A percentile compares a stretch with the other conserved stretches of the same genome.
Evolutionary conservation across 2,329 filamentous ascomycete genomes (phyloP).

Genomic region (Fusarium begoniae): DNA sequence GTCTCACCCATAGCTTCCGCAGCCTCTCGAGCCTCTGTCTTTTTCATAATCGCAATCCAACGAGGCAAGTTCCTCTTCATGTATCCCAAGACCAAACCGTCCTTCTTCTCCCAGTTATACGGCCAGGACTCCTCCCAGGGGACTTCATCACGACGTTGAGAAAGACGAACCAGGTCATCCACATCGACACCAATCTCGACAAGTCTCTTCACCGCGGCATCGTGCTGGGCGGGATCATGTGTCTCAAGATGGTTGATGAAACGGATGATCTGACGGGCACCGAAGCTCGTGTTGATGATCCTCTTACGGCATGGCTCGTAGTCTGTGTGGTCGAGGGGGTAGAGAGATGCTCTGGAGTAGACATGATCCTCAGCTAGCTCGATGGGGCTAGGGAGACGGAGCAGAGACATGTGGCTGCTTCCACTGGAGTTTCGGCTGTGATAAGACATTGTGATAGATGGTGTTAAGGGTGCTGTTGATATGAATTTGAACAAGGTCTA

Average conservation of each 20-base stretch:
- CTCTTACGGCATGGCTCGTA: background rate
- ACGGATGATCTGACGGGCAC: background rate
- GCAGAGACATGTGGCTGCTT: background rate
- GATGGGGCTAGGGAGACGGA: background rate
- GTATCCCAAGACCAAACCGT: background rate
- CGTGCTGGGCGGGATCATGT: background rate
- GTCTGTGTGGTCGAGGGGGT: background rate
- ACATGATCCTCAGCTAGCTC: background rate
- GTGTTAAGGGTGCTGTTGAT: accelerated
- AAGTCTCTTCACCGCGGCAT: background rate
- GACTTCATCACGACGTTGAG: background rate
- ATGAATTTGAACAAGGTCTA: background rate
- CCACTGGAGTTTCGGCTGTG: background rate
- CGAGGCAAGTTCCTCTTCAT: background rate
- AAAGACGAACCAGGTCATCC: background rate
- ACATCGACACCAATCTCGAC: background rate
- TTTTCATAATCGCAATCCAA: background rate
- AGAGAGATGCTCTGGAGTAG: background rate
- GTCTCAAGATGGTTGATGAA: background rate
- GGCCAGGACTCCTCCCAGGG: background rate
- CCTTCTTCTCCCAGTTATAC: background rate
- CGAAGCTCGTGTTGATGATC: background rate
- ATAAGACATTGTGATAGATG: background rate
- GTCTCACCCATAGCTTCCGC: background rate
- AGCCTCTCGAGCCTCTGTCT: background rate